Base-by-base conservation (phyloP, 106 monocot genomes). In the Acanthochlamys bracteata region DNA sequence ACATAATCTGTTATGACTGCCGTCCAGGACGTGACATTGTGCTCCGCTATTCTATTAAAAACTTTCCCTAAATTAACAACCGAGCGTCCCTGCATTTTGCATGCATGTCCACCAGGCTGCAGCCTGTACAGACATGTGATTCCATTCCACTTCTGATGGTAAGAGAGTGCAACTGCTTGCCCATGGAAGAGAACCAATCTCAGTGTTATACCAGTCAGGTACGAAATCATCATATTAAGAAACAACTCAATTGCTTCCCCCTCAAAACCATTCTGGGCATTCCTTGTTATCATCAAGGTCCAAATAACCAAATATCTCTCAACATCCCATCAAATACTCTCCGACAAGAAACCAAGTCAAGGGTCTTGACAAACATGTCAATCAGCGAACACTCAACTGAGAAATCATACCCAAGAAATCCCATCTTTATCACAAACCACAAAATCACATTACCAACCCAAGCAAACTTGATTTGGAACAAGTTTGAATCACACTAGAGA, bases 11-110 rank as follows among this genome's bases (percentile, higher is more conserved):
- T 77, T 14, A 94, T 80, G 13, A 90, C 27, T 11, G 89, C 79
- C 0, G 94, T 94, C 94, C 94, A 94, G 0, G 94, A 76, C 80
- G 86, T 84, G 19, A 94, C 94, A 68, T 86, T 89, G 7, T 71
- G 76, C 17, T 70, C 71, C 4, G 40, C 61, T 84, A 94, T 86
- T 25, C 61, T 12, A 39, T 94, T 73, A 24, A 94, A 90, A 20
- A 84, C 86, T 39, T 75, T 83, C 53, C 75, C 78, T 0, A 89
- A 73, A 61, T 84, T 59, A 25, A 67, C 53, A 66, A 93, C 70
- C 1, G 80, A 67, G 13, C 59, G 64, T 33, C 72, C 69, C 0
- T 15, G 6, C 0, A 82, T 53, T 94, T 94, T 1, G 83, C 78
- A 55, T 94, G 89, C 89, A 94, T 84, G 60, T 86, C 84, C 2